These are phyloP conservation scores for Liquidambar formosana DNA, from an alignment of 164 flowering plant species.

Conservation along the genomic window DNA sequence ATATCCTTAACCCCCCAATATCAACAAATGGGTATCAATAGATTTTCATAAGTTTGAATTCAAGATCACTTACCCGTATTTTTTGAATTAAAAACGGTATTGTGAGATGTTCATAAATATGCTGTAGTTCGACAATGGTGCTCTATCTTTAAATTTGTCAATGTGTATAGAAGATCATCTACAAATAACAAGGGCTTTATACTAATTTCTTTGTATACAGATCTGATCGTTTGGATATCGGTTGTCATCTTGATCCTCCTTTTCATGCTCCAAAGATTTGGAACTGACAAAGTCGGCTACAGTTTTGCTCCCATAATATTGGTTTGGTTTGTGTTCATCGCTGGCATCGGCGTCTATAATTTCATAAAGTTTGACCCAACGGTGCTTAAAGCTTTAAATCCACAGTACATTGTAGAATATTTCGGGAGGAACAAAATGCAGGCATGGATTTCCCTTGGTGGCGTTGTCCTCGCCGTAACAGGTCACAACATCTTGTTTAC, in stretches of 20 bases:
- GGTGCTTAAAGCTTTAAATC: constrained; percentile 59
- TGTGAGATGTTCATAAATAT: too few species aligned
- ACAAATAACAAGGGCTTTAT: background rate
- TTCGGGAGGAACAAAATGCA: constrained; percentile 54
- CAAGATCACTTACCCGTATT: too few species aligned
- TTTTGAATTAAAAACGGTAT: too few species aligned
- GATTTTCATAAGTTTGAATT: too few species aligned
- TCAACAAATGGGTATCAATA: too few species aligned
- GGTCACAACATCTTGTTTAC: constrained; percentile 29
- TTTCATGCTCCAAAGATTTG: constrained; percentile 63
- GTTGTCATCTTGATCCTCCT: constrained; percentile 40
- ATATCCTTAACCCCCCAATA: too few species aligned
- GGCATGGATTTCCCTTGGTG: constrained; percentile 81
- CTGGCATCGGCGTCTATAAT: constrained; percentile 54
- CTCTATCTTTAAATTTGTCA: too few species aligned
- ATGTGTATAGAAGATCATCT: too few species aligned
- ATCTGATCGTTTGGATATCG: constrained; percentile 44
- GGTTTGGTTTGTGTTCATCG: constrained; percentile 56
- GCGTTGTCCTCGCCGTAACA: constrained; percentile 54
- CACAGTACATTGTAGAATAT: constrained; percentile 50
- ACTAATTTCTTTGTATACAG: constrained; percentile 23
- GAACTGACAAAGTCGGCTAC: constrained; percentile 76
- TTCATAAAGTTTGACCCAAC: constrained; percentile 45
- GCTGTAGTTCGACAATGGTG: too few species aligned
- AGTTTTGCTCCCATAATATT: constrained; percentile 65